A percentile compares a stretch with the other conserved stretches of the same genome.
Conservation (phyloP, 1,284 basidiomycete genomes). For the Sporisorium sorghi region DNA sequence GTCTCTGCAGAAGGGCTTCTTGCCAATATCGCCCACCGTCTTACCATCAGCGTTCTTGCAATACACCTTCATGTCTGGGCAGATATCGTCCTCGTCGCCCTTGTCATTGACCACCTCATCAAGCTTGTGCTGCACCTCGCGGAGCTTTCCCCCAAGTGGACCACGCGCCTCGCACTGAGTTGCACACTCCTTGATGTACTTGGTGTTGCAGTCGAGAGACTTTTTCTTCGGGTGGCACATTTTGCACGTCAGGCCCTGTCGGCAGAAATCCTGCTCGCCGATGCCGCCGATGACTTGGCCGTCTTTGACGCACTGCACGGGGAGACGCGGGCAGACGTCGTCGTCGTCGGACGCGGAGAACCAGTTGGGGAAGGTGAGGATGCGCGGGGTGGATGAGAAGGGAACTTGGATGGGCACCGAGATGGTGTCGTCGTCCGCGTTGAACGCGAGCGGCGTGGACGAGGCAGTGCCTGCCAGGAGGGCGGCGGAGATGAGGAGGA, state of each 20-base stretch:
- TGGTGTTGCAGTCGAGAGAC: slow-evolving; percentile 52
- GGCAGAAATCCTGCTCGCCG: slow-evolving; percentile 44
- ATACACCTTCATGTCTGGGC: slow-evolving; percentile 51
- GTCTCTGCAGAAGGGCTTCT: slow-evolving; percentile 51
- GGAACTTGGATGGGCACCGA: slow-evolving; percentile 52
- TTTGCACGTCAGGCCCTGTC: slow-evolving; percentile 32
- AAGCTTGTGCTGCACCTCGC: neutral
- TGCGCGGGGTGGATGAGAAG: slow-evolving; percentile 29
- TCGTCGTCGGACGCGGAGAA: slow-evolving; percentile 30
- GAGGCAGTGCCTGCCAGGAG: slow-evolving; percentile 14
- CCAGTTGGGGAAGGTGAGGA: slow-evolving; percentile 51
- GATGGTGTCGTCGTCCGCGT: slow-evolving; percentile 37
- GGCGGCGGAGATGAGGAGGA: slow-evolving; percentile 31
- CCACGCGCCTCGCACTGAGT: slow-evolving; percentile 44
- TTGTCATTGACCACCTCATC: neutral
- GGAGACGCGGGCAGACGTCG: slow-evolving; percentile 43
- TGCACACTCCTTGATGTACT: slow-evolving; percentile 43
- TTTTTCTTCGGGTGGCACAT: slow-evolving; percentile 47
- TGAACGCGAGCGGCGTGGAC: slow-evolving; percentile 36
- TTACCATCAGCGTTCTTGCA: slow-evolving; percentile 49
- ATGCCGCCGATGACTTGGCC: slow-evolving; percentile 50
- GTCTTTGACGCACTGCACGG: slow-evolving; percentile 43
- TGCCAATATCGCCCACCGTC: slow-evolving; percentile 45
- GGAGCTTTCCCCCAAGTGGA: slow-evolving; percentile 45
- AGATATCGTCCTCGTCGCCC: slow-evolving; percentile 50